These are phyloP conservation scores for Yamadazyma insecticola DNA, from an alignment of 805 yeast species.

Conservation along the genomic window DNA sequence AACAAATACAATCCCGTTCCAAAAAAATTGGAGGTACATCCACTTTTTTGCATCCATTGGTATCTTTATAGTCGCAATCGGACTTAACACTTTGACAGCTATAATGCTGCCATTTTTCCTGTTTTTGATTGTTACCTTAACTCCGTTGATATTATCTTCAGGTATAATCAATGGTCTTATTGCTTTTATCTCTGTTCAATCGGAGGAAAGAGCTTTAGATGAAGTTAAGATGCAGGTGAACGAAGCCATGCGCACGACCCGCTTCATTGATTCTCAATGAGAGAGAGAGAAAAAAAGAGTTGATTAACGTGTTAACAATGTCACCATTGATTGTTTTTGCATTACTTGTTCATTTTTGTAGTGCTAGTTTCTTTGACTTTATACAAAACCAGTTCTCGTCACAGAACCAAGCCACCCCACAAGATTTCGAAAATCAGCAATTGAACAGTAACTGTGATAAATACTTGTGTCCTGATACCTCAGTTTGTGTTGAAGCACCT, in stretches of 20 bases:
- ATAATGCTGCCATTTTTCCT: conserved; percentile 21
- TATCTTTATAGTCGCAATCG: too few relatives aligned
- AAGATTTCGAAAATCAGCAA: conserved; percentile 35
- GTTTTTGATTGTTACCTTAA: conserved; percentile 48
- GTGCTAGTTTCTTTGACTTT: conserved; percentile 33
- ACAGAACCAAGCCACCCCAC: conserved; percentile 18
- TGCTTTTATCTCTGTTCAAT: conserved; percentile 71
- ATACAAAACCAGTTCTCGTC: conserved; percentile 22
- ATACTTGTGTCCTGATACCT: conserved; percentile 81
- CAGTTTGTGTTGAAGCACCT: conserved; percentile 65
- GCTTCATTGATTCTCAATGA: background rate
- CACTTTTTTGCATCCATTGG: too few relatives aligned
- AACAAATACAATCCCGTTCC: conserved; percentile 47
- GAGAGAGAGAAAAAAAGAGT: background rate
- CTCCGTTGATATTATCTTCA: conserved; percentile 53
- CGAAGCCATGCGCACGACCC: background rate
- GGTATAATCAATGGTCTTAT: conserved; percentile 76
- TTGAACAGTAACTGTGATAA: conserved; percentile 47
- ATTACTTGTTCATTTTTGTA: background rate
- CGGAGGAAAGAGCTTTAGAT: conserved; percentile 70
- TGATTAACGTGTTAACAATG: background rate
- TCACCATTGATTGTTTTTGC: background rate
- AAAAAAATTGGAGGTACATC: conserved; percentile 60
- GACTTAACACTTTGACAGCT: too few relatives aligned
- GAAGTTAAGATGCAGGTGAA: conserved; percentile 72